A percentile compares a stretch with the other conserved stretches of the same genome.
phyloP scores from a whole-genome alignment of 805 yeast species.

The Yarrowia sp. region DNA sequence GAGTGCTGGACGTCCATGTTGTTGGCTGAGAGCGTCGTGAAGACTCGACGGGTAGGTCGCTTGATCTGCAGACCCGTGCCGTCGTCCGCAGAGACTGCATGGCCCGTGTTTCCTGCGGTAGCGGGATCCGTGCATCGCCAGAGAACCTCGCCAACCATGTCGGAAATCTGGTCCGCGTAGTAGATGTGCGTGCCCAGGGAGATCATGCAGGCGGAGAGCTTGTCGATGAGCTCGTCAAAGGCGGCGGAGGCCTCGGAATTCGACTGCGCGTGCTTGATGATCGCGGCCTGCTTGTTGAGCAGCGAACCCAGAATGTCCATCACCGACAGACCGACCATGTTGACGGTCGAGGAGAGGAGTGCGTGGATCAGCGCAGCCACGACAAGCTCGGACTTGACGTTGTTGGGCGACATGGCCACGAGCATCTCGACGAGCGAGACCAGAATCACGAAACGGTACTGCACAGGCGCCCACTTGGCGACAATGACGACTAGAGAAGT shows the following conservation, averaged over 20 bases:
- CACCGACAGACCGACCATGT: constrained; percentile 83
- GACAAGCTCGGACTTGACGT: constrained; percentile 27
- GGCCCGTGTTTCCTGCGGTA: constrained; percentile 8
- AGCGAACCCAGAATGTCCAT: constrained; percentile 65
- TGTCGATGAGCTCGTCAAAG: constrained; percentile 39
- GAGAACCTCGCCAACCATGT: constrained; percentile 67
- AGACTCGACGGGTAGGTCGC: constrained; percentile 24
- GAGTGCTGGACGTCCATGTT: not conserved
- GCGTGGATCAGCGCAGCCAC: constrained; percentile 45
- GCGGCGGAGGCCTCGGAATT: constrained; percentile 17
- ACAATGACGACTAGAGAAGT: constrained; percentile 58
- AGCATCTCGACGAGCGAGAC: constrained; percentile 45
- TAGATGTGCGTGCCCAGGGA: constrained; percentile 75
- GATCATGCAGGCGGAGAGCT: constrained; percentile 59
- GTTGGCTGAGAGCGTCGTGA: not conserved
- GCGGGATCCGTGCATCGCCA: constrained; percentile 32
- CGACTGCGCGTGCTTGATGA: constrained; percentile 30
- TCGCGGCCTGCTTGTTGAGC: constrained; percentile 36
- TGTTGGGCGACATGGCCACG: constrained; percentile 30
- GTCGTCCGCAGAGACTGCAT: constrained; percentile 11
- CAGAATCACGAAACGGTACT: constrained; percentile 64
- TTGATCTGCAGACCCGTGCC: constrained; percentile 27
- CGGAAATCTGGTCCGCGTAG: constrained; percentile 82
- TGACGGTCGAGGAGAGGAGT: constrained; percentile 70
- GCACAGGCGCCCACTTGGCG: constrained; percentile 79